Conservation (phyloP, 176 grass and related monocot genomes). For the Guadua angustifolia region DNA sequence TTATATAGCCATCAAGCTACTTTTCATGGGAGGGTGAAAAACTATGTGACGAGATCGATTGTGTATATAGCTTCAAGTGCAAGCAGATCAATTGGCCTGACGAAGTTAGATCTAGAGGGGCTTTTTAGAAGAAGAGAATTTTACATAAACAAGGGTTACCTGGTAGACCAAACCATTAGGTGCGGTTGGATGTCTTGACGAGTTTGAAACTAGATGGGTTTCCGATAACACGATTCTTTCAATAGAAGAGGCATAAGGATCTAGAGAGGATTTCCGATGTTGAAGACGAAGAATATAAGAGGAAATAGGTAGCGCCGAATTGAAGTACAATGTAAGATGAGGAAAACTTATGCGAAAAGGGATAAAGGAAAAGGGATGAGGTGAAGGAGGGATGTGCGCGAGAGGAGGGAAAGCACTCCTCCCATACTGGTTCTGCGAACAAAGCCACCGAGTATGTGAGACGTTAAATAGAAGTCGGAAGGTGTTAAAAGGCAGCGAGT, state of each 20-base stretch:
- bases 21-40: neutral
- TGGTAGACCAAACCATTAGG: neutral
- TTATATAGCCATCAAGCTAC: neutral
- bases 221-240: neutral
- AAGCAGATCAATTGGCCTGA: neutral
- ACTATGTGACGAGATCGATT: neutral
- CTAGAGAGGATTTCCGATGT: too few relatives aligned
- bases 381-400: neutral
- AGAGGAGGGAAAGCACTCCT: neutral
- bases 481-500: neutral
- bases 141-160: neutral
- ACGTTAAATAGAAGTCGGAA: neutral
- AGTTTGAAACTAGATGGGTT: neutral
- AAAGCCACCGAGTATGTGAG: neutral
- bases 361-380: neutral
- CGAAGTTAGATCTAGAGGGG: neutral
- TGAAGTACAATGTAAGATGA: neutral
- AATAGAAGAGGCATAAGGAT: neutral
- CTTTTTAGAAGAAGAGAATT: neutral
- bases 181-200: neutral
- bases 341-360: neutral
- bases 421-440: neutral
- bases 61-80: neutral
- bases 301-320: too few relatives aligned
- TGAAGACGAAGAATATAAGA: neutral